Percentiles rank a stretch among this genome's conserved stretches.
Evolutionary conservation across 2,329 filamentous ascomycete species (phyloP).

Genomic region (Neofusicoccum kwambonambiense): DNA sequence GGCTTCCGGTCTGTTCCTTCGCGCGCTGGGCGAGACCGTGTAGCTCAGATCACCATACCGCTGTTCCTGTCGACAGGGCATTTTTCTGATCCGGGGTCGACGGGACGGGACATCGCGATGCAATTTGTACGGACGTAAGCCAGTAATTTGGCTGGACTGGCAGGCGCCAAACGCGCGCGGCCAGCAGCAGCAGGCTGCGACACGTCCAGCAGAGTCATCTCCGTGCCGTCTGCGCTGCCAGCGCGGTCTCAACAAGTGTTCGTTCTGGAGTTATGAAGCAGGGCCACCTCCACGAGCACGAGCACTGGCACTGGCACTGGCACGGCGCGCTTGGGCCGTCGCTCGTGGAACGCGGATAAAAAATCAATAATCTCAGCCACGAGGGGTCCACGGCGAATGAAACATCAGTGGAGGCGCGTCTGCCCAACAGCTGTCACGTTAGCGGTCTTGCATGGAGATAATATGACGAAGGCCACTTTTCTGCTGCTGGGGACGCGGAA

Average conservation of each 20-base stretch:
- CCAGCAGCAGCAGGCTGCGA: not conserved
- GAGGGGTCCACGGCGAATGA: slow-evolving; percentile 9
- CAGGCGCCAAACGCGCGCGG: not conserved
- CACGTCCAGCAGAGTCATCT: not conserved
- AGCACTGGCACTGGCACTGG: not conserved
- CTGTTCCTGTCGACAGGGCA: slow-evolving; percentile 5
- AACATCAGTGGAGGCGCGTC: not conserved
- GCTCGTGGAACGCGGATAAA: slow-evolving; percentile 12
- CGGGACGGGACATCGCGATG: not conserved
- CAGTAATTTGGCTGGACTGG: not conserved
- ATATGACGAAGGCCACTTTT: not conserved
- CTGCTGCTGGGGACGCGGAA: not conserved
- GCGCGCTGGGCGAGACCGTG: slow-evolving; percentile 1
- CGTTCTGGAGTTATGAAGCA: slow-evolving; percentile 5
- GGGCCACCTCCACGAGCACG: not conserved
- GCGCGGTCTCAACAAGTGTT: not conserved
- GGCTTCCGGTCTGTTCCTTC: not conserved
- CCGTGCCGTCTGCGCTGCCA: not conserved
- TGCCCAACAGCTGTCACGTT: not conserved
- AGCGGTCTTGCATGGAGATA: not conserved
- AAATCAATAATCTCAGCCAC: slow-evolving; percentile 9
- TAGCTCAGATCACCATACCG: slow-evolving; percentile 4
- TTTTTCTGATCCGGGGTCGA: not conserved
- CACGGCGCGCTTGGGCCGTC: not conserved
- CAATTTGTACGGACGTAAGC: not conserved